Evolutionary conservation across 129 eudicot species (phyloP).

Genomic region (Helianthus annuus): DNA sequence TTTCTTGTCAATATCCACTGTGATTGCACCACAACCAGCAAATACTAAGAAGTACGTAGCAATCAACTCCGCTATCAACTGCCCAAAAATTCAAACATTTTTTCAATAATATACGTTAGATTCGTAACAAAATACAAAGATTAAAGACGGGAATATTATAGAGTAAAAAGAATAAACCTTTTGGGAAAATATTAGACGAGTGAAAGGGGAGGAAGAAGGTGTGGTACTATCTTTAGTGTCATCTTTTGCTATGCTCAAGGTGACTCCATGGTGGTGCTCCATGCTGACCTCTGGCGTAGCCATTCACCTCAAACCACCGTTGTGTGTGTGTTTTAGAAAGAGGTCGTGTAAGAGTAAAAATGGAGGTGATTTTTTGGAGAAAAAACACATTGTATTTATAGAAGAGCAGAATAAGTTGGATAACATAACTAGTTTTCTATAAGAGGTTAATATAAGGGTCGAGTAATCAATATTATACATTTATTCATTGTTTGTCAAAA

Average conservation of each 20-base stretch:
- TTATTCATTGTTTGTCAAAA: not conserved
- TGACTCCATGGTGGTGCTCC: slow-evolving; percentile 30
- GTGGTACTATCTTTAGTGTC: slow-evolving; percentile 6
- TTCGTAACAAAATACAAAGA: too few relatives aligned
- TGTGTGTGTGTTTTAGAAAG: not conserved
- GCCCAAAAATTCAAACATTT: slow-evolving; percentile 3
- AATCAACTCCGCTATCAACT: slow-evolving; percentile 77
- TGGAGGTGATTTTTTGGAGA: not conserved
- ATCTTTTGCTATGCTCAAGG: slow-evolving; percentile 28
- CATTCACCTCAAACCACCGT: slow-evolving; percentile 11
- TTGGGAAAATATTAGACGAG: slow-evolving; percentile 19
- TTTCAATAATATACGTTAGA: not conserved
- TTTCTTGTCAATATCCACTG: slow-evolving; percentile 51
- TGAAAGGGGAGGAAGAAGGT: slow-evolving; percentile 21
- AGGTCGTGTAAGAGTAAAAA: not conserved
- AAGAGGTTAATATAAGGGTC: too few relatives aligned
- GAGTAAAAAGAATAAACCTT: slow-evolving; percentile 19
- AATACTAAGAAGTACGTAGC: slow-evolving; percentile 86
- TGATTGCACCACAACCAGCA: slow-evolving; percentile 74
- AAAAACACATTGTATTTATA: slow-evolving; percentile 19
- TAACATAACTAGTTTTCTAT: not conserved
- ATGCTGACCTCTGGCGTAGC: slow-evolving; percentile 23
- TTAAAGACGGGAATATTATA: not conserved
- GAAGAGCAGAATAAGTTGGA: not conserved
- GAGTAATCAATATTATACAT: too few relatives aligned